These are phyloP conservation scores for Amauroascus verrucosus DNA, from an alignment of 2,329 filamentous ascomycete genomes.

Conservation along the genomic window DNA sequence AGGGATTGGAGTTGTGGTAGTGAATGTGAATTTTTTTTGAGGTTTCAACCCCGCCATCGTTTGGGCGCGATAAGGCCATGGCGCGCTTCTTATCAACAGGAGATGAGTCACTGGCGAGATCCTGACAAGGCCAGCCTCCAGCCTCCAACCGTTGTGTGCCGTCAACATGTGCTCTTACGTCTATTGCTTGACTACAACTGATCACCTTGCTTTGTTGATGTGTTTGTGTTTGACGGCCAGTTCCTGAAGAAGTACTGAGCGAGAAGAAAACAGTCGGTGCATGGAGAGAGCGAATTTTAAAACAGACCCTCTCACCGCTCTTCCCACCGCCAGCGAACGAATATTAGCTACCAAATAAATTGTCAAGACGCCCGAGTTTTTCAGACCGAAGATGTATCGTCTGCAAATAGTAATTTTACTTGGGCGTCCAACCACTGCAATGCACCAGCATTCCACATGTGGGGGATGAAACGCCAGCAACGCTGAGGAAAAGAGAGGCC, in stretches of 20 bases:
- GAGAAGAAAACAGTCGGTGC: too few species aligned
- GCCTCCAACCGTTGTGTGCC: background rate
- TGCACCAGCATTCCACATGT: background rate
- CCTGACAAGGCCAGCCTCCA: too few species aligned
- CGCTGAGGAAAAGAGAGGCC: background rate
- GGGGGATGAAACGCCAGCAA: conserved; percentile 1
- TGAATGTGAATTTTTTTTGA: background rate
- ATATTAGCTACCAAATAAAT: background rate
- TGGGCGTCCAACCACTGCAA: background rate
- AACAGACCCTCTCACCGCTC: background rate
- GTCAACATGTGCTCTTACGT: background rate
- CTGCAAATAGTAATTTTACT: background rate
- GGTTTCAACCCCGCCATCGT: conserved; percentile 3
- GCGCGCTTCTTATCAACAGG: background rate
- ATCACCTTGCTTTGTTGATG: background rate
- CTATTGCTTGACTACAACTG: background rate
- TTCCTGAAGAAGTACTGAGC: too few species aligned
- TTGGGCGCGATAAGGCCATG: background rate
- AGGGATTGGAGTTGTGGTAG: background rate
- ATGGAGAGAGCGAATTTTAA: background rate
- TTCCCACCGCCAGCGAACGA: background rate
- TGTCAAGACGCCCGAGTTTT: background rate
- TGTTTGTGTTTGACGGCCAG: background rate
- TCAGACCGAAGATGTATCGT: background rate
- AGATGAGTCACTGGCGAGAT: background rate